Percentiles rank a stretch among this genome's conserved stretches.
These are phyloP conservation scores for Barnettozyma salicaria DNA, from an alignment of 805 yeast genomes.

Conservation along the genomic window DNA sequence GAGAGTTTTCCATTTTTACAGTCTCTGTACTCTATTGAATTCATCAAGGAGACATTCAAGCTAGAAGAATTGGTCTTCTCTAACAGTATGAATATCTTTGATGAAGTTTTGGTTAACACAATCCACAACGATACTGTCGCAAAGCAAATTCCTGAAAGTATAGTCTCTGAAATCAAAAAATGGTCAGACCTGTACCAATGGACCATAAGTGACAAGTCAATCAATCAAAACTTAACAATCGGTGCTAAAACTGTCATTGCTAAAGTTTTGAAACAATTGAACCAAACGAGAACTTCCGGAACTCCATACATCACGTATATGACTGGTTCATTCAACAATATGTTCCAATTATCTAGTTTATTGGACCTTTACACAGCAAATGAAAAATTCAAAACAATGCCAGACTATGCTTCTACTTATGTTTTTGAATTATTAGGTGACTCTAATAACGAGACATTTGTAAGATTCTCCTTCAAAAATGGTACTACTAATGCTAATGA, in stretches of 20 bases:
- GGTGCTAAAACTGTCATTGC: slow-evolving; percentile 39
- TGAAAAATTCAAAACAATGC: slow-evolving; percentile 39
- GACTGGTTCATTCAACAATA: slow-evolving; percentile 41
- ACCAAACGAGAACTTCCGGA: slow-evolving; percentile 30
- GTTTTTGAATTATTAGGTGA: slow-evolving; percentile 39
- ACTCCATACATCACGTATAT: slow-evolving; percentile 36
- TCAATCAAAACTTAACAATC: slow-evolving; percentile 29
- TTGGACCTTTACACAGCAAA: slow-evolving; percentile 30
- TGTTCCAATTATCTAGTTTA: slow-evolving; percentile 36
- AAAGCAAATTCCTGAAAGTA: slow-evolving; percentile 28
- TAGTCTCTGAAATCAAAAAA: slow-evolving; percentile 27
- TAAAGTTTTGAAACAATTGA: slow-evolving; percentile 30
- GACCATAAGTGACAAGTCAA: slow-evolving; percentile 28
- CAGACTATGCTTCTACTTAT: slow-evolving; percentile 39
- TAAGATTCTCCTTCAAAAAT: slow-evolving; percentile 41
- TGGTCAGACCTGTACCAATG: slow-evolving; percentile 37
- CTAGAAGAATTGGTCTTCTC: slow-evolving; percentile 31
- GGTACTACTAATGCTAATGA: slow-evolving; percentile 33
- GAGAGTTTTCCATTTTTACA: slow-evolving; percentile 35
- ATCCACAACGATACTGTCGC: slow-evolving; percentile 38
- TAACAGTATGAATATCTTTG: slow-evolving; percentile 37
- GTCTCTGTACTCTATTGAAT: slow-evolving; percentile 26
- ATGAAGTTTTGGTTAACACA: slow-evolving; percentile 34
- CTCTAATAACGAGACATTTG: slow-evolving; percentile 24
- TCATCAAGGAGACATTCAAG: slow-evolving; percentile 21